Evolutionary conservation across 805 yeast species (phyloP).

Genomic region (Metschnikowia kunwiensis): DNA sequence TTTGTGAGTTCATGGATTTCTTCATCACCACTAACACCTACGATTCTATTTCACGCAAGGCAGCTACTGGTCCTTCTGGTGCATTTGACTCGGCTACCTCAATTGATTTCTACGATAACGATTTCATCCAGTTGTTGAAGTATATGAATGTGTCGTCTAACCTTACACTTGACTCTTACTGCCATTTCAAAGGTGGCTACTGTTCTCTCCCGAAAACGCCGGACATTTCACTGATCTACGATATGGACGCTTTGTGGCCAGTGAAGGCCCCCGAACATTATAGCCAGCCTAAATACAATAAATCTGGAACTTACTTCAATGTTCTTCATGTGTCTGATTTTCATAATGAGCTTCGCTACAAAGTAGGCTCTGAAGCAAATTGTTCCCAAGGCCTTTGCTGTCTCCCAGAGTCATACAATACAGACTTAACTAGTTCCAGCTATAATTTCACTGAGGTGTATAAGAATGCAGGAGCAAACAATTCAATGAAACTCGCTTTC

Average conservation of each 20-base stretch:
- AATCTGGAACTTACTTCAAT: conserved; percentile 42
- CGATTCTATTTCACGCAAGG: conserved; percentile 16
- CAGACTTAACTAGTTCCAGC: conserved; percentile 20
- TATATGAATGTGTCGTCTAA: conserved; percentile 37
- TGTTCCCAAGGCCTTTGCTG: conserved; percentile 61
- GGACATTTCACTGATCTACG: conserved; percentile 37
- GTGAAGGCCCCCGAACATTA: conserved; percentile 26
- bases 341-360: conserved; percentile 56
- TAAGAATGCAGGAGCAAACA: conserved; percentile 13
- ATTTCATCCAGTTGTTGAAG: conserved; percentile 36
- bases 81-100: conserved; percentile 22
- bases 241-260: conserved; percentile 37
- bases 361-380: conserved; percentile 56
- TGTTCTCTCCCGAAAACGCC: conserved; percentile 57
- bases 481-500: conserved; percentile 22
- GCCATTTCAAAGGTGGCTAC: conserved; percentile 43
- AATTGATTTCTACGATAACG: conserved; percentile 37
- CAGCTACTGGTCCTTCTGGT: conserved; percentile 21
- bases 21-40: conserved; percentile 35
- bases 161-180: conserved; percentile 47
- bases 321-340: conserved; percentile 67
- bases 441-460: conserved; percentile 34
- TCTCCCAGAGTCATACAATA: conserved; percentile 46
- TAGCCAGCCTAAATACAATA: conserved; percentile 31
- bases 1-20: conserved; percentile 37